phyloP scores from a whole-genome alignment of 805 yeast genomes.

The Kodamaea neixiangensis region DNA sequence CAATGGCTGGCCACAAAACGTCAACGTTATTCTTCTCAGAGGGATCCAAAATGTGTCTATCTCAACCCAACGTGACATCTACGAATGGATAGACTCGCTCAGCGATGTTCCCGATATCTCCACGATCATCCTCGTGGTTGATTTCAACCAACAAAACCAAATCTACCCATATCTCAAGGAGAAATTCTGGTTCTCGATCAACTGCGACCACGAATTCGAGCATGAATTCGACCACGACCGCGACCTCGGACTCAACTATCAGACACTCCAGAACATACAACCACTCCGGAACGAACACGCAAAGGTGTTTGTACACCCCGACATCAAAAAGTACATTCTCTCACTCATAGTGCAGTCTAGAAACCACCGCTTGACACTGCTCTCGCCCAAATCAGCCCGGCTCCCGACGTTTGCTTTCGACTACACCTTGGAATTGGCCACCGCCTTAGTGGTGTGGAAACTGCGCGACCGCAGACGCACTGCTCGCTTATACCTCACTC shows the following conservation, averaged over 20 bases:
- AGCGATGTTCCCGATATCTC: constrained; percentile 9
- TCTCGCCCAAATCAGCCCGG: constrained; percentile 38
- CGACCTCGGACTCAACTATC: too few relatives aligned
- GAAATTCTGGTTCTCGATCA: constrained; percentile 17
- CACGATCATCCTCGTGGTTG: constrained; percentile 13
- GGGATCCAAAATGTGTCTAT: constrained; percentile 1
- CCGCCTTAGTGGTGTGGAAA: constrained; percentile 28
- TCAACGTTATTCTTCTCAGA: constrained; percentile 1
- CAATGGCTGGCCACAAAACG: not conserved
- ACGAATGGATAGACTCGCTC: constrained; percentile 8
- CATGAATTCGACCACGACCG: too few relatives aligned
- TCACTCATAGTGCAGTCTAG: constrained; percentile 39
- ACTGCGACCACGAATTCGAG: constrained; percentile 14
- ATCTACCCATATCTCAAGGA: constrained; percentile 16
- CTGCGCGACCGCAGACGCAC: constrained; percentile 1
- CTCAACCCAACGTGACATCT: constrained; percentile 12
- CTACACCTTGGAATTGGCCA: constrained; percentile 28
- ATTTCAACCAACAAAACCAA: not conserved
- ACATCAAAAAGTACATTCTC: constrained; percentile 36
- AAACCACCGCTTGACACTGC: constrained; percentile 39
- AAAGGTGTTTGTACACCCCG: constrained; percentile 34
- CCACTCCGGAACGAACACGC: not conserved
- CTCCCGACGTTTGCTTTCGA: constrained; percentile 35
- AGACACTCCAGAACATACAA: not conserved
- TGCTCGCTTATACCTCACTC: constrained; percentile 32